Percentiles rank a stretch among this genome's conserved stretches.
Conservation (phyloP, 1,284 basidiomycete genomes). For the Melampsora larici-populina region DNA sequence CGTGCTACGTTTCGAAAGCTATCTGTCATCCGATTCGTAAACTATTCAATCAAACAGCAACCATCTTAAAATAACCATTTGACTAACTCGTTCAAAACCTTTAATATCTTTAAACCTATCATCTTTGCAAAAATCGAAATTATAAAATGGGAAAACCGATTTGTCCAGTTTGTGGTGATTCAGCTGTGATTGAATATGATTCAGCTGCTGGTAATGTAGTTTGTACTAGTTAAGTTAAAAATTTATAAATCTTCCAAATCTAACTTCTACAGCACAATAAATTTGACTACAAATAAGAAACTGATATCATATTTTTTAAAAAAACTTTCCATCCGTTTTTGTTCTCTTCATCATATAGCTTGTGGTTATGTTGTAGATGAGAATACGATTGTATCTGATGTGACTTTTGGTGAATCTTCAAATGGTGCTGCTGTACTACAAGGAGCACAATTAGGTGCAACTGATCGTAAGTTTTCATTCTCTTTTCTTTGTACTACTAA, state of each 20-base stretch:
- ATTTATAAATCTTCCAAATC: too few relatives aligned
- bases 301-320: too few relatives aligned
- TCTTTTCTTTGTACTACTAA: neutral
- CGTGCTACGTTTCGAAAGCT: too few relatives aligned
- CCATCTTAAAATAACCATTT: too few relatives aligned
- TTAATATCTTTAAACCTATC: too few relatives aligned
- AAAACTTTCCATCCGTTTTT: too few relatives aligned
- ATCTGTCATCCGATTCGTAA: too few relatives aligned
- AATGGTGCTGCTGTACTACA: conserved; percentile 91
- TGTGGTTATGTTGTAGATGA: conserved; percentile 73
- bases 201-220: conserved; percentile 31
- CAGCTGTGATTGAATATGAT: conserved; percentile 34
- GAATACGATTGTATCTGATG: conserved; percentile 86
- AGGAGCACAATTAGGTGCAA: conserved; percentile 87
- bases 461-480: conserved; percentile 68
- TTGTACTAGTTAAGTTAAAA: conserved; percentile 37
- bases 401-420: conserved; percentile 89
- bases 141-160: conserved; percentile 2
- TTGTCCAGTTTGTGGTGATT: conserved; percentile 37
- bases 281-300: too few relatives aligned
- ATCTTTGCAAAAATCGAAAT: too few relatives aligned
- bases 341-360: neutral
- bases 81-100: too few relatives aligned
- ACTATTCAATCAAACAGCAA: too few relatives aligned
- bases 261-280: too few relatives aligned